Conservation (phyloP, 345 rosid species). For the Pugionium cornutum region DNA sequence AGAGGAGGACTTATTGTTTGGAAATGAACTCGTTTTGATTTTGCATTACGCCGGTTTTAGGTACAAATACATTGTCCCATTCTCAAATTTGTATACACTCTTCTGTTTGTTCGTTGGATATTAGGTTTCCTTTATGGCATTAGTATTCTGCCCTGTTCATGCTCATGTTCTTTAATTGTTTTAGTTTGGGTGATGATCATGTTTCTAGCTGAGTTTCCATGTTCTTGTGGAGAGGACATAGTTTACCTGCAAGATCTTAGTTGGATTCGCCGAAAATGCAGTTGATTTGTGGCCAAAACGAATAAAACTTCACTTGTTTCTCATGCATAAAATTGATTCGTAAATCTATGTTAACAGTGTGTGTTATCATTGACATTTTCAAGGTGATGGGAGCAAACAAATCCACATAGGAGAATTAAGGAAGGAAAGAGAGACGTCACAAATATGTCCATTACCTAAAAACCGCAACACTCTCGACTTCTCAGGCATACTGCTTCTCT, state of each 20-base stretch:
- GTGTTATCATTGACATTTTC: slow-evolving; percentile 6
- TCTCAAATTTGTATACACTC: not conserved
- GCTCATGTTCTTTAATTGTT: slow-evolving; percentile 2
- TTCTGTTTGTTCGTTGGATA: not conserved
- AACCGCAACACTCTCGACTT: too few species aligned
- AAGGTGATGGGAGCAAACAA: slow-evolving; percentile 21
- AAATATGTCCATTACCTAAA: too few species aligned
- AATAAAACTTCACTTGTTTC: not conserved
- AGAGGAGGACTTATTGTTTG: slow-evolving; percentile 37
- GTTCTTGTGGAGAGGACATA: not conserved
- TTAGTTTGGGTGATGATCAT: not conserved
- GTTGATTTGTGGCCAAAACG: slow-evolving; percentile 6
- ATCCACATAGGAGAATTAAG: slow-evolving; percentile 4
- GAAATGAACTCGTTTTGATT: slow-evolving; percentile 94
- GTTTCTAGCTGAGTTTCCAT: not conserved
- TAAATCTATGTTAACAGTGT: slow-evolving; percentile 3
- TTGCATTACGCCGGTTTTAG: slow-evolving; percentile 21
- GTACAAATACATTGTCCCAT: slow-evolving; percentile 11
- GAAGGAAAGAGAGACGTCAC: too few species aligned
- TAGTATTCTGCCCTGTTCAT: not conserved
- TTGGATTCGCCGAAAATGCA: not conserved
- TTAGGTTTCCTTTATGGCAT: not conserved
- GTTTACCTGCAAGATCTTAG: too few species aligned
- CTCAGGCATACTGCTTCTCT: too few species aligned
- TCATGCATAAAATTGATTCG: too few species aligned